These are phyloP conservation scores for Ramaria rubella DNA, from an alignment of 768 basidiomycete genomes.

Conservation along the genomic window DNA sequence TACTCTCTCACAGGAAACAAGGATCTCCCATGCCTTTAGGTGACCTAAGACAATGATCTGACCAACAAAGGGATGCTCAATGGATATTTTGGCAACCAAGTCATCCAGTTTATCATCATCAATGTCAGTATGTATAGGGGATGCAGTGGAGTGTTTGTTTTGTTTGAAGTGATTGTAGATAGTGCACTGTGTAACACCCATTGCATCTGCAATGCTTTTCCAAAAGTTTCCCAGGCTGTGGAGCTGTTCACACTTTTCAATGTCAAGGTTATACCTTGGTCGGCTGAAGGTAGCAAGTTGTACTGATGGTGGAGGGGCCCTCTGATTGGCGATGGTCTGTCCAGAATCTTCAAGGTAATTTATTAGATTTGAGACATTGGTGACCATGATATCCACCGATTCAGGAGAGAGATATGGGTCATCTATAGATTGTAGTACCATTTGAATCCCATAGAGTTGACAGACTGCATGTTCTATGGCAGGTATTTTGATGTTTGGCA, in stretches of 20 bases:
- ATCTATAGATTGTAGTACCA: not conserved
- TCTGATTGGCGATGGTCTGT: not conserved
- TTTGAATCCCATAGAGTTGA: not conserved
- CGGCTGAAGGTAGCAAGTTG: not conserved
- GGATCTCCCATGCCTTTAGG: too few relatives aligned
- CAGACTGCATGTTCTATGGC: not conserved
- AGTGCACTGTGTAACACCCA: slow-evolving; percentile 17
- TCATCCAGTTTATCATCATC: not conserved
- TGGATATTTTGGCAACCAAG: too few relatives aligned
- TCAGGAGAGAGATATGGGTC: not conserved
- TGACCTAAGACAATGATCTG: too few relatives aligned
- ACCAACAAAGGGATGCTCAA: too few relatives aligned
- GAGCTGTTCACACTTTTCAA: slow-evolving; percentile 17
- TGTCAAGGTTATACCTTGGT: slow-evolving; percentile 18
- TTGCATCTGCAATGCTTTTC: too few relatives aligned
- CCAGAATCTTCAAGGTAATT: not conserved
- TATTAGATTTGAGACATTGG: not conserved
- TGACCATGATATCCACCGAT: not conserved
- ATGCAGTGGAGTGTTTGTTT: not conserved
- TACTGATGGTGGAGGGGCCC: not conserved
- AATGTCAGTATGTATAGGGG: not conserved
- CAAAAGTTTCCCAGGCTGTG: slow-evolving; percentile 24
- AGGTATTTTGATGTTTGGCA: not conserved
- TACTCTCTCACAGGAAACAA: too few relatives aligned
- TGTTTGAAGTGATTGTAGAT: slow-evolving; percentile 18